Base-by-base conservation (phyloP, 176 grass and related monocot species). In the Musa acuminata region DNA sequence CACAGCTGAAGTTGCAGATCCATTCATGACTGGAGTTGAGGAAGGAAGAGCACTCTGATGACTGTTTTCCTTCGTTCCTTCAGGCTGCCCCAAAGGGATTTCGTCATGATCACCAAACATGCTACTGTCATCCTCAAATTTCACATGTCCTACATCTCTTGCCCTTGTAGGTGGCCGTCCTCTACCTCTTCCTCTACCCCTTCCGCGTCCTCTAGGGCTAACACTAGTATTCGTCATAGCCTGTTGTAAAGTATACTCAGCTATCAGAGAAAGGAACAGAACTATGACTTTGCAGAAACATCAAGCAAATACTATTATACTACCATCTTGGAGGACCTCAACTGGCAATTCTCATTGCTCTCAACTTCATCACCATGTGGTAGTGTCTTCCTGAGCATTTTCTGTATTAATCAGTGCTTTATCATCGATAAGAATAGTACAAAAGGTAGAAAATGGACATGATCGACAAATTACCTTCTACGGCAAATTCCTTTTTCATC, bases 401-500 rank as follows among this genome's bases (percentile, higher is more conserved):
- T 13, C 6, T 63, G 17, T 13, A 48, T 26, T 8, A 50, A 26
- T 62, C 22, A 76, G 74, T 51, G 26, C 5, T 52, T 22, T 19
- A 72, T 8, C 19, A 11, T 7, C 16, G 27, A 16, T 21, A 68
- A 10, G 12, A 13, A 52, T 72, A 22, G 14, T 5, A 35, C 16
- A 52, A 1, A 13, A 24, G 22, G 8, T 23, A 14, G 11, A 1
- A 67, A 27, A 20, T 48, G 10, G 21, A 43, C n/a, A 62, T 23
- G 8, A 19, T 20, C 12, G 2, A 69, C 13, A 68, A 79, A 55
- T 80, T 91, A 99, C 95, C 95, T 94, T 83, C 95, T 87, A 76
- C 88, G 86, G 65, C 88, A 83, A 71, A 99, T 86, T 67, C 82
- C 86, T 82, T 84, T 94, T 57, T 99, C 95, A 82, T 94, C 90